Conservation (phyloP, 148 eudicot genomes). For the Vaccinium vitisidaea region DNA sequence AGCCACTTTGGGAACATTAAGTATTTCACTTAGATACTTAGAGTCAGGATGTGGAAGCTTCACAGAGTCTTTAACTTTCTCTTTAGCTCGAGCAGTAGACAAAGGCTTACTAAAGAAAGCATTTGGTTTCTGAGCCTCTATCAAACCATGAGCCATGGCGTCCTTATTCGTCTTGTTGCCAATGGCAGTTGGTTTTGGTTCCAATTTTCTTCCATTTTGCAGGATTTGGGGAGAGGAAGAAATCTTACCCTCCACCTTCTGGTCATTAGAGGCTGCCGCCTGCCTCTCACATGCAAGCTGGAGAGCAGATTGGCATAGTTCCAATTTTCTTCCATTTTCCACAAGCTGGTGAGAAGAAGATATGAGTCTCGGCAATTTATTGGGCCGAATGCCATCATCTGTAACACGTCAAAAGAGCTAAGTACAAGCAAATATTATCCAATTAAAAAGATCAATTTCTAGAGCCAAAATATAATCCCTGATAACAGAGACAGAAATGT, state of each 20-base stretch:
- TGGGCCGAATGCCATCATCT: constrained; percentile 36
- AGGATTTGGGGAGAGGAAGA: constrained; percentile 11
- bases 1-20: constrained; percentile 34
- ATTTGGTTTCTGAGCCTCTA: constrained; percentile 17
- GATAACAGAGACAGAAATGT: not conserved
- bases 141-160: constrained; percentile 18
- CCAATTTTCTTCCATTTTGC: constrained; percentile 16
- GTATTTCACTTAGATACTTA: constrained; percentile 42
- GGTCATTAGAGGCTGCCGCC: constrained; percentile 5
- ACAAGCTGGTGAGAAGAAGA: constrained; percentile 25
- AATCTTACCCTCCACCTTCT: constrained; percentile 14
- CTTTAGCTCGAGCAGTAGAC: constrained; percentile 19
- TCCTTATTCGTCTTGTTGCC: constrained; percentile 20
- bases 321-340: constrained; percentile 31
- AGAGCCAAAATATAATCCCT: not conserved
- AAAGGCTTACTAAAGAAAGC: constrained; percentile 14
- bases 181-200: not conserved
- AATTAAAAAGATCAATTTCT: not conserved
- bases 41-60: constrained; percentile 49
- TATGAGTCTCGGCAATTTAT: constrained; percentile 29
- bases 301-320: constrained; percentile 13
- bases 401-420: constrained; percentile 20
- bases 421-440: not conserved
- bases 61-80: constrained; percentile 21
- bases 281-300: constrained; percentile 9